A percentile compares a stretch with the other conserved stretches of the same genome.
phyloP scores from a whole-genome alignment of 768 basidiomycete species.

The Scleroderma bovista region DNA sequence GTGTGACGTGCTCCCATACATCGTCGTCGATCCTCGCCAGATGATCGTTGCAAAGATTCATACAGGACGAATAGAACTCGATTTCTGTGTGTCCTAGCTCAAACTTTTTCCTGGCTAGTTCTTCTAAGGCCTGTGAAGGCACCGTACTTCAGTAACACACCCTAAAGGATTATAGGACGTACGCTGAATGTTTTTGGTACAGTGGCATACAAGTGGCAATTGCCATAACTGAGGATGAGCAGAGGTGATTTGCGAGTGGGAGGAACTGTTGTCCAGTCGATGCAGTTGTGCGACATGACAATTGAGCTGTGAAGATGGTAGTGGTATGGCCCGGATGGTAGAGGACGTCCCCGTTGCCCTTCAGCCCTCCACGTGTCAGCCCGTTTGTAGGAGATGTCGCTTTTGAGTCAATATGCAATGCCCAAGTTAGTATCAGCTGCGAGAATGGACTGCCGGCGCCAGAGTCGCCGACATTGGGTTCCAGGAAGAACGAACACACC shows the following conservation, averaged over 20 bases:
- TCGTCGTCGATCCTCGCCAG: background rate
- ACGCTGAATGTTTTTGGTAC: background rate
- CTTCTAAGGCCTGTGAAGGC: background rate
- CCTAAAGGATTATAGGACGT: background rate
- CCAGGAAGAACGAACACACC: no score
- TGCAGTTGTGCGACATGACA: background rate
- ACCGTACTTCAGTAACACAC: background rate
- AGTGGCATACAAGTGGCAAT: background rate
- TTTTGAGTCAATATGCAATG: no score
- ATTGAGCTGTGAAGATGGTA: background rate
- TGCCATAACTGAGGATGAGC: background rate
- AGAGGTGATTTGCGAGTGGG: background rate
- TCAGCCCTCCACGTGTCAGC: no score
- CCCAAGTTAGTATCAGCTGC: no score
- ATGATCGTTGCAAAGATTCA: background rate
- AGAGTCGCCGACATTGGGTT: no score
- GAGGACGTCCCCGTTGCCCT: background rate
- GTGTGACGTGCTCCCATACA: background rate
- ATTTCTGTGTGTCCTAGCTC: background rate
- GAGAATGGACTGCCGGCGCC: no score
- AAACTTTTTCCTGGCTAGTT: background rate
- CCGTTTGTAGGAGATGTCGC: no score
- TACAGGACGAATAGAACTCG: background rate
- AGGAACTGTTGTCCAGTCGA: background rate
- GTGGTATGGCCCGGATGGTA: background rate